These are phyloP conservation scores for Pogostemon cablin DNA, from an alignment of 257 asterid genomes.

Conservation along the genomic window DNA sequence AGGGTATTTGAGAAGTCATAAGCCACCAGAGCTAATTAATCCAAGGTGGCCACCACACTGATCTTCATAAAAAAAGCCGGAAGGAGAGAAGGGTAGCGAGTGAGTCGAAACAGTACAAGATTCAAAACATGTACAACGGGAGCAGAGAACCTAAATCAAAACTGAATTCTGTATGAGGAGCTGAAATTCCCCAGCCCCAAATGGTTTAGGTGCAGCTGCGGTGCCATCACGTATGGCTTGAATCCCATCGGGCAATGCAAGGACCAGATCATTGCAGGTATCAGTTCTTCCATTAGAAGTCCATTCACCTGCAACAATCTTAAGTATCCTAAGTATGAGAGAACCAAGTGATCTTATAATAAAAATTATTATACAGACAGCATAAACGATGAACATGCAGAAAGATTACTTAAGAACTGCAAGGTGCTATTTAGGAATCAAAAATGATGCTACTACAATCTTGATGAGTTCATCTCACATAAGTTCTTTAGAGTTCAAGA, in stretches of 20 bases:
- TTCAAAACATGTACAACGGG: too few relatives aligned
- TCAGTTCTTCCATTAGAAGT: conserved; percentile 71
- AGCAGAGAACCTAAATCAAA: too few relatives aligned
- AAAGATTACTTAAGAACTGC: background rate
- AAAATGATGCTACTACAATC: conserved; percentile 5
- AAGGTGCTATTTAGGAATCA: conserved; percentile 22
- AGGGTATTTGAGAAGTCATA: too few relatives aligned
- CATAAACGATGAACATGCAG: background rate
- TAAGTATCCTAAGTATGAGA: conserved; percentile 8
- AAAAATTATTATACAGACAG: background rate
- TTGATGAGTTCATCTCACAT: background rate
- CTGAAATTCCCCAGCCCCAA: conserved; percentile 47
- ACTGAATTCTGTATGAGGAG: too few relatives aligned
- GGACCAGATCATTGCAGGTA: conserved; percentile 76
- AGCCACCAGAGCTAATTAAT: too few relatives aligned
- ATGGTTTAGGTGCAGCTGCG: conserved; percentile 77
- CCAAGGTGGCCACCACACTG: too few relatives aligned
- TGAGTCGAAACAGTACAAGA: too few relatives aligned
- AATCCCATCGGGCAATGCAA: conserved; percentile 42
- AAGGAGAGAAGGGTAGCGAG: too few relatives aligned
- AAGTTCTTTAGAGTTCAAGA: too few relatives aligned
- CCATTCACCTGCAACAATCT: conserved; percentile 63
- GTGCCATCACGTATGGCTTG: too few relatives aligned
- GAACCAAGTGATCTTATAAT: background rate
- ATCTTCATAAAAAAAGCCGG: too few relatives aligned